Percentiles rank a stretch among this genome's conserved stretches.
phyloP scores from a whole-genome alignment of 2,329 filamentous ascomycete species.

The Aspergillus aculeatus region DNA sequence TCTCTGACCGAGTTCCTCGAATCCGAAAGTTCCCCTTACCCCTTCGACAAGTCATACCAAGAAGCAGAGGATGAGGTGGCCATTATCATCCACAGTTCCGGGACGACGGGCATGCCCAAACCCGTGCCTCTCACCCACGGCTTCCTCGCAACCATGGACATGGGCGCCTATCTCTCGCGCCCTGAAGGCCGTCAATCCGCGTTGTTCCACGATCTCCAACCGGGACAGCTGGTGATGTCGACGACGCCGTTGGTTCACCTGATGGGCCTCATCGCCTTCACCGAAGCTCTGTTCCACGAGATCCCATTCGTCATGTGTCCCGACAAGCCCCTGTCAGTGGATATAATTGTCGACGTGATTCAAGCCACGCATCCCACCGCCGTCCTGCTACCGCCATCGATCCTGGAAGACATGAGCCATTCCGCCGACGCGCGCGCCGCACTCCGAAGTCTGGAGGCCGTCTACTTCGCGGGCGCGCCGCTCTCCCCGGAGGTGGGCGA shows the following conservation, averaged over 20 bases:
- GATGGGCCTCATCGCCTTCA: slow-evolving; percentile 19
- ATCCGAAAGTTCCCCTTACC: background rate
- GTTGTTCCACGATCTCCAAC: slow-evolving; percentile 4
- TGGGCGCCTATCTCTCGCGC: background rate
- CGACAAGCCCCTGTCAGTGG: slow-evolving; percentile 22
- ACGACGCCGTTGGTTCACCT: slow-evolving; percentile 24
- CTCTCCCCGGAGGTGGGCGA: slow-evolving; percentile 14
- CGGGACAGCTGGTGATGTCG: slow-evolving; percentile 12
- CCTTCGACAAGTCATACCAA: slow-evolving; percentile 18
- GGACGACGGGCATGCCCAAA: slow-evolving; percentile 29
- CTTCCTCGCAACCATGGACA: slow-evolving; percentile 15
- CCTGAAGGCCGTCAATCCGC: background rate
- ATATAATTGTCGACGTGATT: slow-evolving; percentile 15
- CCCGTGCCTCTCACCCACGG: slow-evolving; percentile 23
- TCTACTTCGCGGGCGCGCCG: slow-evolving; percentile 19
- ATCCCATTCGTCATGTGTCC: slow-evolving; percentile 18
- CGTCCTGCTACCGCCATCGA: slow-evolving; percentile 18
- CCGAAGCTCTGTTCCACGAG: slow-evolving; percentile 12
- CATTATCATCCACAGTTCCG: slow-evolving; percentile 35
- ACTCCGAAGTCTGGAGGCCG: slow-evolving; percentile 12
- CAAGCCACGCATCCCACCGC: slow-evolving; percentile 14
- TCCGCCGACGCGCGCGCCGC: slow-evolving; percentile 11
- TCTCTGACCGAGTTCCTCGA: background rate
- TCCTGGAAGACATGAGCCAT: slow-evolving; percentile 21
- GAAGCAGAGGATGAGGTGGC: slow-evolving; percentile 24